These are phyloP conservation scores for Boletellus ananiceps DNA, from an alignment of 768 basidiomycete species.

Conservation along the genomic window DNA sequence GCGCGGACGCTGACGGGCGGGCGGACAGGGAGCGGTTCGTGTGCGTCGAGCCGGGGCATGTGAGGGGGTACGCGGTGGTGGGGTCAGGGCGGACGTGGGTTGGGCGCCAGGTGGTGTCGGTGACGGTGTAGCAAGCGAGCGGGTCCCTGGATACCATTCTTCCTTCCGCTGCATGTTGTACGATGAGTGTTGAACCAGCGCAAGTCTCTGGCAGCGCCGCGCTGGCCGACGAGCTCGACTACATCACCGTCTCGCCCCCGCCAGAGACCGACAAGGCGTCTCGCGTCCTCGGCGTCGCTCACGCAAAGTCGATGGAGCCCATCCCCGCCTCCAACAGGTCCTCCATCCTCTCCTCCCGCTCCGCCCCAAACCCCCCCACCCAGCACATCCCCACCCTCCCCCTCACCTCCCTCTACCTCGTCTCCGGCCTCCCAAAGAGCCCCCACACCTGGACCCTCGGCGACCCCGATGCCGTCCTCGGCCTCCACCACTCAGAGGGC, in stretches of 20 bases:
- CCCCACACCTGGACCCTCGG: slow-evolving; percentile 89
- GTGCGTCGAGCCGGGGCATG: slow-evolving; percentile 90
- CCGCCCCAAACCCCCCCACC: slow-evolving; percentile 40
- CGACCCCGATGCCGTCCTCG: slow-evolving; percentile 77
- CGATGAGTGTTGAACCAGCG: no score
- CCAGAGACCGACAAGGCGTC: slow-evolving; percentile 60
- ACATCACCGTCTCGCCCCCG: slow-evolving; percentile 49
- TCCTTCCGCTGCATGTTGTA: neutral
- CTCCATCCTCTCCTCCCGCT: slow-evolving; percentile 70
- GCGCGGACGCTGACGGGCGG: slow-evolving; percentile 2
- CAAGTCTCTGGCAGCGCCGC: slow-evolving; percentile 2
- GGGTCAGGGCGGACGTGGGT: slow-evolving; percentile 67
- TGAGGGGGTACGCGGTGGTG: slow-evolving; percentile 63
- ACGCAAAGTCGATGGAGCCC: slow-evolving; percentile 79
- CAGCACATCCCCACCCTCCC: slow-evolving; percentile 70
- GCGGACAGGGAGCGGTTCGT: slow-evolving; percentile 79
- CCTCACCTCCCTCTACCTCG: slow-evolving; percentile 80
- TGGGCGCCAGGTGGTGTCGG: slow-evolving; percentile 66
- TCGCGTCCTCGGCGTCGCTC: slow-evolving; percentile 69
- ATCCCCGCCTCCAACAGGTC: slow-evolving; percentile 73
- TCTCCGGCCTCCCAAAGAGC: slow-evolving; percentile 84
- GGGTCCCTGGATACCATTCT: neutral
- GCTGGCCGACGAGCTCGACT: slow-evolving; percentile 71
- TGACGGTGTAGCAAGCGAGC: slow-evolving; percentile 25
- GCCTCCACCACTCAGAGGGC: slow-evolving; percentile 77